Evolutionary conservation across 208 protist genomes (phyloP).

Genomic region (Tetramitus jugosus): DNA sequence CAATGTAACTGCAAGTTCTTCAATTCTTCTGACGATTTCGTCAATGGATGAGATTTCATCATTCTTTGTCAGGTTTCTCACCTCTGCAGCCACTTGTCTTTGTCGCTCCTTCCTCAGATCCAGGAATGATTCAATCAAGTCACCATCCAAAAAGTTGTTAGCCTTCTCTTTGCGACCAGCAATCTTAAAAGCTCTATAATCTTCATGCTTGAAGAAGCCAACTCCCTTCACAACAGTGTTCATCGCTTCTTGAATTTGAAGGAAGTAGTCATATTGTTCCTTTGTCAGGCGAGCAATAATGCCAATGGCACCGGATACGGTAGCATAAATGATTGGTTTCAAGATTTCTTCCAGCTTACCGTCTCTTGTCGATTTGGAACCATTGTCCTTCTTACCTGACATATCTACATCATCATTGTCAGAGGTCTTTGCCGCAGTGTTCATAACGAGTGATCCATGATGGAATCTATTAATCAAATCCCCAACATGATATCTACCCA

Average conservation of each 20-base stretch:
- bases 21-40: neutral
- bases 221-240: neutral
- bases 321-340: neutral
- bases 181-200: neutral
- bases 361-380: neutral
- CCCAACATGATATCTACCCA: neutral
- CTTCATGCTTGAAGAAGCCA: neutral
- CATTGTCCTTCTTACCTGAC: too few species aligned
- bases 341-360: neutral
- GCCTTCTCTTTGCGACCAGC: neutral
- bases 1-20: neutral
- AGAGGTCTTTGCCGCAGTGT: neutral
- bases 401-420: neutral
- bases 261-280: neutral
- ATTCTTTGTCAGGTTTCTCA: neutral
- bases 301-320: neutral
- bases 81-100: neutral
- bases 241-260: conserved; percentile 1
- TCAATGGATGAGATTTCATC: neutral
- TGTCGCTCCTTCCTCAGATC: neutral
- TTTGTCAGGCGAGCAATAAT: neutral
- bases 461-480: neutral
- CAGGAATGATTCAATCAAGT: conserved; percentile 15
- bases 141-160: conserved; percentile 2
- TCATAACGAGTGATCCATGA: conserved; percentile 6